Evolutionary conservation across 805 yeast species (phyloP), one percentile per base, ranked within the genome.

Genomic region (Metschnikowia picachoensis): DNA sequence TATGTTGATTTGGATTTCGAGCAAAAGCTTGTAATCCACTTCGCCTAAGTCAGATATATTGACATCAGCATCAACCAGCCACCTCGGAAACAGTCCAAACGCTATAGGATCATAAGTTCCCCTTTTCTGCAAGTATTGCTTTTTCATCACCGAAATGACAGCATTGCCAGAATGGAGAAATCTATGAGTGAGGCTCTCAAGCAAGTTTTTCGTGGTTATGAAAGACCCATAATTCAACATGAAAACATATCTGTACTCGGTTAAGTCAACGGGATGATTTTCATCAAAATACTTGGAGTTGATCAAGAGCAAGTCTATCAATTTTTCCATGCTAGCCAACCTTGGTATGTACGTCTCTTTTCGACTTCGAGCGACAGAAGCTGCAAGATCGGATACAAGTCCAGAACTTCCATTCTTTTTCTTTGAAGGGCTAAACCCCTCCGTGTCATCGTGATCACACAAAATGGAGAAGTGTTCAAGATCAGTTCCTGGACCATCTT

Each of bases 1-100:
- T 30, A 90, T 80, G 35, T 95, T 95, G 33, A 85, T 73, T 60
- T 90, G 94, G 36, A 91, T 86, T 58, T 83, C 87, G 10, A 85
- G 82, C 37, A 87, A 82, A 44, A 80, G 75, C 37, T 75, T 76
- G 74, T 84, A 82, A 55, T 84, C 85, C 30, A 85, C 72, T 3
- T 76, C 76, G 0, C 75, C 76, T 34, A 70, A 58, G 13, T 59
- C 65, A 14, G 64, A 68, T 27, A 77, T 68, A 37, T 70, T 69
- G 4, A 66, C 65, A 3, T 60, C 50, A 5, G 57, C 49, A 47
- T 71, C 75, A 28, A 64, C 47, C 31, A 71, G 72, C 94, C 94
- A 86, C 35, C 77, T 76, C 0, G 89, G 90, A 55, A 78, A 78
- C 9, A 41, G 46, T 3, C 55, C 56, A 30, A 53, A 49, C 1